phyloP scores from a whole-genome alignment of 306 rosid species.

The Vigna hirtella region DNA sequence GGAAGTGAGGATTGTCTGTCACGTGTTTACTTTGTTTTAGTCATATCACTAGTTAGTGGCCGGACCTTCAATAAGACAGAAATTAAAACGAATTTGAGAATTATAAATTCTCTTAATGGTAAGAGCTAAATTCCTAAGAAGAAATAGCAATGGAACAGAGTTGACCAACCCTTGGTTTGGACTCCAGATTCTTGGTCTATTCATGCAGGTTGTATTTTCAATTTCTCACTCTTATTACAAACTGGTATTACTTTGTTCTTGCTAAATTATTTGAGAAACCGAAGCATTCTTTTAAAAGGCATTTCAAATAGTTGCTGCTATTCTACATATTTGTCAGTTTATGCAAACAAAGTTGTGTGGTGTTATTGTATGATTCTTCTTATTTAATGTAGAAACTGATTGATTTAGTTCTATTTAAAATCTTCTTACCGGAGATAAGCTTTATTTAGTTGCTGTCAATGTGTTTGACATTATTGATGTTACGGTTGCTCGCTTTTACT shows the following conservation, averaged over 20 bases:
- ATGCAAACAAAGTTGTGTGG: not conserved
- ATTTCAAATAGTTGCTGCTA: conserved; percentile 8
- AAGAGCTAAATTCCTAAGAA: not conserved
- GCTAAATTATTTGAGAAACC: not conserved
- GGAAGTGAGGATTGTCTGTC: too few relatives aligned
- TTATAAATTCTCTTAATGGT: not conserved
- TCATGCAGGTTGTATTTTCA: conserved; percentile 17
- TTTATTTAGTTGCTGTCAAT: not conserved
- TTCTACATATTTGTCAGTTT: not conserved
- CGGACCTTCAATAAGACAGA: not conserved
- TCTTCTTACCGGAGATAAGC: not conserved
- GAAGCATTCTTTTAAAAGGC: not conserved
- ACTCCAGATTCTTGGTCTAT: not conserved
- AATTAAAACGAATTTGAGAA: not conserved
- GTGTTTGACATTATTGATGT: conserved; percentile 20
- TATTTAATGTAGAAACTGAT: not conserved
- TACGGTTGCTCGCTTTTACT: conserved; percentile 35
- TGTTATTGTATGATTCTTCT: not conserved
- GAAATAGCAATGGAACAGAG: not conserved
- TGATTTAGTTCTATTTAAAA: not conserved
- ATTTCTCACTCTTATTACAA: not conserved
- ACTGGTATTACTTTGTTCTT: conserved; percentile 8
- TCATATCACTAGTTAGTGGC: too few relatives aligned
- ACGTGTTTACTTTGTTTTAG: too few relatives aligned
- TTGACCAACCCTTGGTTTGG: not conserved